phyloP scores from a whole-genome alignment of 2,329 filamentous ascomycete genomes.

The Diaporthe aspalathi region DNA sequence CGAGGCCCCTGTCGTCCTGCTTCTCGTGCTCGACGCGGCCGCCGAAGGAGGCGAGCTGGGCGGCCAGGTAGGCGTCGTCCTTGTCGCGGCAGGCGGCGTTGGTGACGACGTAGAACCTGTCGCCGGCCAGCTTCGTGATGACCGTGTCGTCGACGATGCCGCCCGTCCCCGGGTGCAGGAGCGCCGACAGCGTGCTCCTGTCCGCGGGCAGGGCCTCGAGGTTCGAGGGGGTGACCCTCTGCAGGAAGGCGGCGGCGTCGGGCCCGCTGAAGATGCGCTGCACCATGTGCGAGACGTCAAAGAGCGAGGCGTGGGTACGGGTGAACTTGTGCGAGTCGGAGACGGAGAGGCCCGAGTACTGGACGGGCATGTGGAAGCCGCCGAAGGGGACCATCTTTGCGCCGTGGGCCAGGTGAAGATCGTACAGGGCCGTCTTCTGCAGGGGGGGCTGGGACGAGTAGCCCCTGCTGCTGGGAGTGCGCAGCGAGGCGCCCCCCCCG shows the following conservation, averaged over 20 bases:
- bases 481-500: not conserved
- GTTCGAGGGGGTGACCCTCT: conserved; percentile 83
- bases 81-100: conserved; percentile 94
- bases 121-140: conserved; percentile 80
- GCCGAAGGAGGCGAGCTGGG: conserved; percentile 69
- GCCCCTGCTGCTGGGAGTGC: conserved; percentile 4
- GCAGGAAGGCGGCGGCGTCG: conserved; percentile 82
- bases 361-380: conserved; percentile 91
- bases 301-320: conserved; percentile 86
- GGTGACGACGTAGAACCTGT: conserved; percentile 91
- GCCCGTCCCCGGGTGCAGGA: conserved; percentile 82
- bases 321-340: conserved; percentile 91
- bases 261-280: conserved; percentile 88
- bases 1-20: conserved; percentile 78
- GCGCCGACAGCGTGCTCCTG: conserved; percentile 83
- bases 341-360: conserved; percentile 83
- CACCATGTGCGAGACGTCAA: conserved; percentile 97
- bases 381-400: conserved; percentile 98
- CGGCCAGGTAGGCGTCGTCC: conserved; percentile 80
- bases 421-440: conserved; percentile 50
- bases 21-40: conserved; percentile 53
- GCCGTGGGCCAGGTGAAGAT: conserved; percentile 70
- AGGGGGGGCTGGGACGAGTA: conserved; percentile 36
- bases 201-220: conserved; percentile 72
- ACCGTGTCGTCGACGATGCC: conserved; percentile 97